Conservation (phyloP, 345 rosid genomes). For the Brassica carinata region DNA sequence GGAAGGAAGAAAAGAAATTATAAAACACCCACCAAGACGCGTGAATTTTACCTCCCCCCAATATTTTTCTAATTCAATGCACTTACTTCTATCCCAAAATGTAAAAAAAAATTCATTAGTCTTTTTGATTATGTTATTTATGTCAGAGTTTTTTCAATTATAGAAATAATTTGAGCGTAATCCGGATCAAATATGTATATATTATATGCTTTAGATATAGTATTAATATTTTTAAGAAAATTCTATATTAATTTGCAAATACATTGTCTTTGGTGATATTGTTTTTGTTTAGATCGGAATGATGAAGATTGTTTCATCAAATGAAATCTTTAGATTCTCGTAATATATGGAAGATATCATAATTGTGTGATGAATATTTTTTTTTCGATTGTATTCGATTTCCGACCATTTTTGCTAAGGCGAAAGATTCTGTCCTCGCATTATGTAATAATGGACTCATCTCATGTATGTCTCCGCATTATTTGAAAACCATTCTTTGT, state of each 20-base stretch:
- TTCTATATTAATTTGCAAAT: not conserved
- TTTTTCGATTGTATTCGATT: conserved; percentile 73
- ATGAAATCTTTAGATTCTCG: not conserved
- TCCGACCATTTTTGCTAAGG: conserved; percentile 60
- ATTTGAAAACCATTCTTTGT: conserved; percentile 25
- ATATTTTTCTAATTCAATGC: conserved; percentile 16
- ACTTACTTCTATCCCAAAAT: not conserved
- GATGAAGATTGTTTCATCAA: not conserved
- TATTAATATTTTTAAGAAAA: too few relatives aligned
- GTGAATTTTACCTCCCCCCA: conserved; percentile 20
- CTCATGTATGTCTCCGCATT: not conserved
- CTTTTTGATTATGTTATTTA: not conserved
- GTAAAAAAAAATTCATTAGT: not conserved
- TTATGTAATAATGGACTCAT: conserved; percentile 10
- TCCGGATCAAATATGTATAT: not conserved
- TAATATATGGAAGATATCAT: not conserved
- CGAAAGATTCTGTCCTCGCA: conserved; percentile 29
- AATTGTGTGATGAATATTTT: conserved; percentile 31
- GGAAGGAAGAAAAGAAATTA: not conserved
- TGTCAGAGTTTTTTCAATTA: not conserved
- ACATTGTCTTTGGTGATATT: not conserved
- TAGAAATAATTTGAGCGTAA: not conserved
- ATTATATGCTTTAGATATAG: not conserved
- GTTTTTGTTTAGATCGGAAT: not conserved
- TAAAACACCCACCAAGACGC: conserved; percentile 23